Conservation (phyloP, 139 green algal genomes). For the Tetradesmus obliquus region DNA sequence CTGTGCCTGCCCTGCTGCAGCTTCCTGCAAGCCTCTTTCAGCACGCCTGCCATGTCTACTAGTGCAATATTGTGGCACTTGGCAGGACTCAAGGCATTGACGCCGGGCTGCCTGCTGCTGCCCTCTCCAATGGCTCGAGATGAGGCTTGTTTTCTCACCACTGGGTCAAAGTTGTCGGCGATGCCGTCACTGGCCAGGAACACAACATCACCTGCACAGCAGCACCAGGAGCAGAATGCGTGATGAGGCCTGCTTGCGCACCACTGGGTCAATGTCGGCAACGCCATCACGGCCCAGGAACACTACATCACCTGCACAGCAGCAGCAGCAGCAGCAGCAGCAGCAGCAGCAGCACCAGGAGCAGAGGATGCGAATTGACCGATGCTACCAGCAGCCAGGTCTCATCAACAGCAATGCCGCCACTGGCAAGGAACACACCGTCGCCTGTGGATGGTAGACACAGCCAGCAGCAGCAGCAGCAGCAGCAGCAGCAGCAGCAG, state of each 20-base stretch:
- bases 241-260: conserved; percentile 51
- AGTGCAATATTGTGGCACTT: conserved; percentile 1
- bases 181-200: conserved; percentile 61
- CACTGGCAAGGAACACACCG: neutral
- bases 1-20: neutral
- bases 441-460: neutral
- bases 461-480: neutral
- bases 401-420: neutral
- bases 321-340: neutral
- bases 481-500: too few relatives aligned
- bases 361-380: neutral
- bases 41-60: conserved; percentile 9
- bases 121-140: neutral
- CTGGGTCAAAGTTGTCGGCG: conserved; percentile 64
- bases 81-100: neutral
- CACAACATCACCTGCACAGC: conserved; percentile 51
- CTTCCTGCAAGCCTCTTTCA: conserved; percentile 14
- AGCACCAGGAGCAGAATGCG: neutral
- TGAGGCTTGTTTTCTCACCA: conserved; percentile 54
- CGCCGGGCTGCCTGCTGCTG: neutral
- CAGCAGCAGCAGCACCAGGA: neutral
- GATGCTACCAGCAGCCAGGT: neutral
- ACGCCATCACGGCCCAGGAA: conserved; percentile 61
- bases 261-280: conserved; percentile 62
- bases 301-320: conserved; percentile 51